phyloP scores from a whole-genome alignment of 2,329 filamentous ascomycete species.

The Akanthomyces lecanii region DNA sequence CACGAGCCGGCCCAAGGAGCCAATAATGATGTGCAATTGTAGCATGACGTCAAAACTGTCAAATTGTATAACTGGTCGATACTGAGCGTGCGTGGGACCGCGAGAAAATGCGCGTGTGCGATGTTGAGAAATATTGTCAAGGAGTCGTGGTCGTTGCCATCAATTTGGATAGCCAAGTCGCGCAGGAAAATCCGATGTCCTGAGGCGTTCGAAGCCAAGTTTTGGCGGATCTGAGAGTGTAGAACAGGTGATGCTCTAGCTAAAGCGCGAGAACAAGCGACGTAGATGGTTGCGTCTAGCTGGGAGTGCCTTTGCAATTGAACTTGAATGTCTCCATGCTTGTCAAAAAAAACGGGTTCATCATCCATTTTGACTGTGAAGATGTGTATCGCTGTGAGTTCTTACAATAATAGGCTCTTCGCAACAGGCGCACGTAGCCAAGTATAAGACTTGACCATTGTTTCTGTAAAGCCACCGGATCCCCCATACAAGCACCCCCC shows the following conservation, averaged over 20 bases:
- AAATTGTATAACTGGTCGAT: not conserved
- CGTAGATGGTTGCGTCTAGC: not conserved
- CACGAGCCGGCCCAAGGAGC: not conserved
- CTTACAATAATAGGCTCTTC: too few species aligned
- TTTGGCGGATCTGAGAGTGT: not conserved
- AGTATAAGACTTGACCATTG: not conserved
- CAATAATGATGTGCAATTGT: not conserved
- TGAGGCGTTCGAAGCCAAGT: not conserved
- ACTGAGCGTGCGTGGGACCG: not conserved
- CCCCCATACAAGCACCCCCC: too few species aligned
- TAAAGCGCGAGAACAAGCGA: not conserved
- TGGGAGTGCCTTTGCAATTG: not conserved
- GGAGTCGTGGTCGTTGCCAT: not conserved
- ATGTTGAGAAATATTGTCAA: slow-evolving; percentile 1
- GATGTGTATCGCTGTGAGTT: not conserved
- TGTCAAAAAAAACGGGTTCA: not conserved
- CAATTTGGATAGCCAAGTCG: not conserved
- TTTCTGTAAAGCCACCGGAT: too few species aligned
- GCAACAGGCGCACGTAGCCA: not conserved
- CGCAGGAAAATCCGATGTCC: not conserved
- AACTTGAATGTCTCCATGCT: not conserved
- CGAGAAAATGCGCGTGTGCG: not conserved
- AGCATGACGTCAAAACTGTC: not conserved
- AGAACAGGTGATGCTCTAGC: not conserved
- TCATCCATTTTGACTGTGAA: not conserved